Evolutionary conservation across 2,329 filamentous ascomycete species (phyloP), one percentile per base, ranked within the genome.

Genomic region (Fusarium marasasianum): DNA sequence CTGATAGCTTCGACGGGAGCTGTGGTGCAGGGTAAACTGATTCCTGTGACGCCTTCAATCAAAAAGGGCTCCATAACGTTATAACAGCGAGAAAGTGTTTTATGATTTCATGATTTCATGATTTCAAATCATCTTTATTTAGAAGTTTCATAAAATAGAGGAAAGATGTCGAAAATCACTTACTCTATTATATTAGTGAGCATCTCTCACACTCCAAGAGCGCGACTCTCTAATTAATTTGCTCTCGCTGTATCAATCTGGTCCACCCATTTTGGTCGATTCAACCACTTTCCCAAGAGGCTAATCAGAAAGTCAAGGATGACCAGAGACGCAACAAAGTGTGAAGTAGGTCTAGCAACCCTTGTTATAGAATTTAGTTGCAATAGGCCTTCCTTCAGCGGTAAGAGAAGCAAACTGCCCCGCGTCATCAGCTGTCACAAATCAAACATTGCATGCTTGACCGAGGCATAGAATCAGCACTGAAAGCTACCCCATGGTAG

Each of bases 1-100:
- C 24, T 26, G 24, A 26, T 26, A 26, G 24, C 24, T 26, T 26
- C 24, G 24, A 26, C 24, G 24, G 24, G 24, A 26, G 24, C 18
- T 62, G 4, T 20, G 60, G 72, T 74, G 5, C 33, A 72, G 72
- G 72, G 72, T 75, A 72, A 26, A 37, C 29, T 20, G 5, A 18
- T 31, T 14, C 11, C 22, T n/a, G 29, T 40, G 5, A 11, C 53
- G 22, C n/a, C n/a, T 50, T 48, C 12, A n/a, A n/a, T 8, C 9
- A 5, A n/a, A 17, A 29, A n/a, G 6, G 24, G 43, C 5, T 9
- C 37, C 4, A 26, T 29, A 40, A 38, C 24, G 15, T 37, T 20
- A 18, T n/a, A 51, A 50, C 22, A 5, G 24, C 17, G n/a, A 38
- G 29, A n/a, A 13, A 24, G n/a, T 51, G 31, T 14, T 14, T 48